Evolutionary conservation across 768 basidiomycete genomes (phyloP).

Genomic region (Albatrellus ellisii): DNA sequence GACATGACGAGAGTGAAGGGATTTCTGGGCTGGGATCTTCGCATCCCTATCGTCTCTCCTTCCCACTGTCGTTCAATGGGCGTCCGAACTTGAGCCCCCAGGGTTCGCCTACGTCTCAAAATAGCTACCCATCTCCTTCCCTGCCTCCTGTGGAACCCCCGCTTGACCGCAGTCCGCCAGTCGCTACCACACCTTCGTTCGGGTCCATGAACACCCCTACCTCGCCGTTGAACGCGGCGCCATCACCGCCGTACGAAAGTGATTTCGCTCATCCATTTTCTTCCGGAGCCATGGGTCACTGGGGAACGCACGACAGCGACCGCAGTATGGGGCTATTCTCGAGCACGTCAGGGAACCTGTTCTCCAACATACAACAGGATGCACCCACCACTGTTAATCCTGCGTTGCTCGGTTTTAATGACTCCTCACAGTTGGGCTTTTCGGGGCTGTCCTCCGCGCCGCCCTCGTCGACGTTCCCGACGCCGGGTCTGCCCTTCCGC

Average conservation of each 20-base stretch:
- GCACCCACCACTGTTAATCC: slow-evolving; percentile 12
- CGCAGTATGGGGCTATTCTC: slow-evolving; percentile 4
- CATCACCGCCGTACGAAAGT: slow-evolving; percentile 12
- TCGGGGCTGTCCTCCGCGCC: slow-evolving; percentile 30
- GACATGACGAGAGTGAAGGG: slow-evolving; percentile 49
- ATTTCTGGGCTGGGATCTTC: slow-evolving; percentile 25
- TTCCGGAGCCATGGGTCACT: background rate
- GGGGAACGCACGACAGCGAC: slow-evolving; percentile 10
- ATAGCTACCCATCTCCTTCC: slow-evolving; percentile 53
- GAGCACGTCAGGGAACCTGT: slow-evolving; percentile 2
- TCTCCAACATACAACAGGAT: slow-evolving; percentile 1
- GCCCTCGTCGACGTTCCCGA: slow-evolving; percentile 51
- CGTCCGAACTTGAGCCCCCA: slow-evolving; percentile 43
- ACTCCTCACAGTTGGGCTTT: slow-evolving; percentile 12
- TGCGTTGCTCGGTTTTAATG: slow-evolving; percentile 9
- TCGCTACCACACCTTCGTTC: slow-evolving; percentile 29
- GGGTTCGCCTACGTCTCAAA: slow-evolving; percentile 63
- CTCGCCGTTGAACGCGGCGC: slow-evolving; percentile 7
- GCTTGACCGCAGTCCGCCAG: slow-evolving; percentile 43
- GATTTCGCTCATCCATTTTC: slow-evolving; percentile 8
- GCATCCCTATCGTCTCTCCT: slow-evolving; percentile 14
- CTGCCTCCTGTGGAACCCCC: slow-evolving; percentile 36
- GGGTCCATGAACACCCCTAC: slow-evolving; percentile 12
- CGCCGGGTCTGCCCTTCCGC: slow-evolving; percentile 68
- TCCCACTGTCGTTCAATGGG: slow-evolving; percentile 18